A percentile compares a stretch with the other conserved stretches of the same genome.
These are phyloP conservation scores for Aspergillus heteromorphus DNA, from an alignment of 495 filamentous ascomycete genomes.

Conservation along the genomic window DNA sequence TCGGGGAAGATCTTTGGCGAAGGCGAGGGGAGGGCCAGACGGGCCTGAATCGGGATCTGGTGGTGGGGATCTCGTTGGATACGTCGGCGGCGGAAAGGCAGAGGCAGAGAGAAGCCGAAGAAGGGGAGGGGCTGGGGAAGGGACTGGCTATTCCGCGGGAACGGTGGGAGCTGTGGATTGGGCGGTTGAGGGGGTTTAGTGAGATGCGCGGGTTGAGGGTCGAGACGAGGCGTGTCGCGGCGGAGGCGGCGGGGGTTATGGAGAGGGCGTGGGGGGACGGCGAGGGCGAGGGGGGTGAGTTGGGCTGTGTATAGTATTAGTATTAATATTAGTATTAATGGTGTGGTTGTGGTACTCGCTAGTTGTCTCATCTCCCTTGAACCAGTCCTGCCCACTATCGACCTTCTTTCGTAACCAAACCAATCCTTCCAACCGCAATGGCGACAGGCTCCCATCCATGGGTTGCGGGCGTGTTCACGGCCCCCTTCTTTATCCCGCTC, in stretches of 20 bases:
- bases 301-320: too few species aligned
- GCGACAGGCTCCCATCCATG: too few species aligned
- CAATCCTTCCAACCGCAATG: too few species aligned
- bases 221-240: conserved; percentile 13
- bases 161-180: conserved; percentile 15
- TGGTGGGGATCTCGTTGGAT: background rate
- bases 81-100: background rate
- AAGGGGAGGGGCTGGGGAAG: background rate
- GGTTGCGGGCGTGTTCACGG: too few species aligned
- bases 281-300: too few species aligned
- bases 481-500: too few species aligned
- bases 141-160: conserved; percentile 1
- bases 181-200: conserved; percentile 12
- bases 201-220: conserved; percentile 15
- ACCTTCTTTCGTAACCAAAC: too few species aligned
- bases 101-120: background rate
- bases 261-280: too few species aligned
- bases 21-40: background rate
- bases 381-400: too few species aligned
- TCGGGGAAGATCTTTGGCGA: conserved; percentile 23
- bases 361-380: too few species aligned
- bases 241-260: conserved; percentile 20
- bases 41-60: background rate
- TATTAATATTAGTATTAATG: too few species aligned
- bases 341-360: too few species aligned